Percentiles rank a stretch among this genome's conserved stretches.
Evolutionary conservation across 2,329 filamentous ascomycete species (phyloP).

Genomic region (Penicillium sp.): DNA sequence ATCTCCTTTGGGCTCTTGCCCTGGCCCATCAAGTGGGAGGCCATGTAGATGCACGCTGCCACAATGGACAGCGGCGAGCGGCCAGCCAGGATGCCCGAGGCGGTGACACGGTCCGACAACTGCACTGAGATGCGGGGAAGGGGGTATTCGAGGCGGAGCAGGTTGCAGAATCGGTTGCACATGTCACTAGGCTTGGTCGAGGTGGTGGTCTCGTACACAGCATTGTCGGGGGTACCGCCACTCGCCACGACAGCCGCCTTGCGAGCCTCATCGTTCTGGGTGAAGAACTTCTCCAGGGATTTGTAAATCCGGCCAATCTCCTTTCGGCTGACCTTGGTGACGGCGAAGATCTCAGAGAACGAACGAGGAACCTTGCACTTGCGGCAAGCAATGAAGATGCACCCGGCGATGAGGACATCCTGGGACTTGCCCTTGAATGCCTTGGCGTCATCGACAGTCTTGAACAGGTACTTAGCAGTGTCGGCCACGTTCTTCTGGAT

Average conservation of each 20-base stretch:
- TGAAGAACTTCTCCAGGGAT: conserved; percentile 82
- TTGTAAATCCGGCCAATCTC: conserved; percentile 98
- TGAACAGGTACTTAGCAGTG: conserved; percentile 92
- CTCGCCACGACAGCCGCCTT: conserved; percentile 52
- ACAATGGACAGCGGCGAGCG: conserved; percentile 93
- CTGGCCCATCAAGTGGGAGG: conserved; percentile 81
- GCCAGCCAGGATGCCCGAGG: conserved; percentile 79
- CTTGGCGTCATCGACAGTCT: conserved; percentile 88
- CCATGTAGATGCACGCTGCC: conserved; percentile 95
- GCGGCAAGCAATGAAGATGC: conserved; percentile 96
- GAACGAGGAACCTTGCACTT: conserved; percentile 84
- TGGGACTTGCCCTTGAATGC: conserved; percentile 94
- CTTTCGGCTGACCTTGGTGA: conserved; percentile 94
- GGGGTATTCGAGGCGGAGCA: conserved; percentile 72
- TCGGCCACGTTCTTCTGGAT: conserved; percentile 81
- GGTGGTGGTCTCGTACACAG: conserved; percentile 69
- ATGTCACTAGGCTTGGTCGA: conserved; percentile 82
- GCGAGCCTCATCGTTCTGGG: conserved; percentile 67
- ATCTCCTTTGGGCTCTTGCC: conserved; percentile 83
- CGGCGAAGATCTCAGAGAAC: conserved; percentile 89
- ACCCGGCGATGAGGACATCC: conserved; percentile 91
- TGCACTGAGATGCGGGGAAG: conserved; percentile 79
- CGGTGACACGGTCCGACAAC: conserved; percentile 75
- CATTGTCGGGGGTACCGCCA: conserved; percentile 54
- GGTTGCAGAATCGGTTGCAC: conserved; percentile 85